Evolutionary conservation across 2,329 filamentous ascomycete genomes (phyloP), one percentile per base, ranked within the genome.

Genomic region (Coniella lustricola): DNA sequence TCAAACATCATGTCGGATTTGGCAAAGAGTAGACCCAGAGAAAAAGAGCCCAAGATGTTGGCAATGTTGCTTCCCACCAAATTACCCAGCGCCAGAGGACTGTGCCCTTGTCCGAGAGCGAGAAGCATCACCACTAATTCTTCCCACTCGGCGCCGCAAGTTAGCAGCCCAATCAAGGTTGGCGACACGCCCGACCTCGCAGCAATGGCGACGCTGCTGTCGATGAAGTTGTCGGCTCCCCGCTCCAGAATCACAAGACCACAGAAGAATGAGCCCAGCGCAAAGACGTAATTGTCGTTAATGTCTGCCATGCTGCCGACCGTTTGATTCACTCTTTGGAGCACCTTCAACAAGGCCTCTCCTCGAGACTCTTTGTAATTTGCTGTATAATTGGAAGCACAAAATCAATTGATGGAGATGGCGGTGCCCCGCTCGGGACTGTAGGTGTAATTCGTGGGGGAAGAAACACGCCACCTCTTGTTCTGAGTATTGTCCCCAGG

Each of bases 91-190:
- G 74, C 74, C 7, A 77, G 63, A 3, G 71, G 65, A 2, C 65
- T 63, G 41, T 67, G 68, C 29, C 66, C 60, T 43, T 69, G 71
- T 4, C 65, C 60, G 32, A 76, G 61, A 13, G 72, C 67, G 16
- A 71, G 67, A 10, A 72, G 53, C 3, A 77, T 68, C 1, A 77
- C 73, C 4, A 67, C 70, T 31, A 76, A 69, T 69, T 77, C 73
- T 65, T 77, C 74, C 66, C 71, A 77, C 62, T 77, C 74, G 20
- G 70, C 72, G 17, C 74, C 74, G 12, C 70, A 72, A 7, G 73
- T 77, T 29, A 78, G 61, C 7, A 78, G 64, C 2, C 67, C 71
- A 49, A 77, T 67, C 21, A 77, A 46, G 1, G 71, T 72, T n/a
- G 66, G 66, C 3, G 72, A 68, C 9, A 77, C 63, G 31, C 67